These are phyloP conservation scores for Xylaria telfairii DNA, from an alignment of 495 filamentous ascomycete genomes.

Conservation along the genomic window DNA sequence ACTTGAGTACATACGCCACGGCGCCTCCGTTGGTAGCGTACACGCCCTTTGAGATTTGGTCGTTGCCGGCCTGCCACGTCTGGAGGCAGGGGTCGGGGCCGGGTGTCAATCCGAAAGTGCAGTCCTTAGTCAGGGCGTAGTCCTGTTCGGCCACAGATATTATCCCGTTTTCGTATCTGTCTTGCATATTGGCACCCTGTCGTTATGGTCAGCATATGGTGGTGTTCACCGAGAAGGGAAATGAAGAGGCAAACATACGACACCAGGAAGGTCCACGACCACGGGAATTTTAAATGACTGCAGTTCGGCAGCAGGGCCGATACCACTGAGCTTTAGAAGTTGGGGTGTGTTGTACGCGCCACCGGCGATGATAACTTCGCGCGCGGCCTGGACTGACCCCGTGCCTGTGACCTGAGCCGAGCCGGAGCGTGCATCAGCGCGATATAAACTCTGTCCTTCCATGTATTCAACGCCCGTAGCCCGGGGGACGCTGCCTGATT, in stretches of 20 bases:
- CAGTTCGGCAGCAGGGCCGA: constrained; percentile 61
- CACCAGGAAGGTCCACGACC: constrained; percentile 61
- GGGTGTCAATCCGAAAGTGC: constrained; percentile 50
- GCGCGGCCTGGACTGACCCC: constrained; percentile 54
- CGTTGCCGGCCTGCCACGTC: constrained; percentile 45
- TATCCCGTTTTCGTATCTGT: constrained; percentile 64
- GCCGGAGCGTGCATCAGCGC: constrained; percentile 56
- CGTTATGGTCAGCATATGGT: background rate
- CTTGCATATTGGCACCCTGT: constrained; percentile 66
- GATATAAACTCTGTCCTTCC: constrained; percentile 63
- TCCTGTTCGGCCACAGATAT: constrained; percentile 48
- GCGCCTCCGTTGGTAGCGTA: constrained; percentile 59
- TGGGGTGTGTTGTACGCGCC: constrained; percentile 68
- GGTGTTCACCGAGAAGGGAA: background rate
- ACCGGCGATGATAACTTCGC: constrained; percentile 69
- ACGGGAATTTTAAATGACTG: constrained; percentile 54
- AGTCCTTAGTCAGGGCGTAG: constrained; percentile 51
- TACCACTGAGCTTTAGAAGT: constrained; percentile 68
- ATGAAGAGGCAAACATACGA: constrained; percentile 43
- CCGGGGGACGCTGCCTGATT: constrained; percentile 45
- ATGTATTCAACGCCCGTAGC: constrained; percentile 70
- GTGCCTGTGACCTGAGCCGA: constrained; percentile 39
- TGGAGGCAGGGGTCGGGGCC: constrained; percentile 57
- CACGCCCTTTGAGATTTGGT: constrained; percentile 47
- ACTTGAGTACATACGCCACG: constrained; percentile 53